Evolutionary conservation across 257 asterid species (phyloP).

Genomic region (Orobanche coerulescens): DNA sequence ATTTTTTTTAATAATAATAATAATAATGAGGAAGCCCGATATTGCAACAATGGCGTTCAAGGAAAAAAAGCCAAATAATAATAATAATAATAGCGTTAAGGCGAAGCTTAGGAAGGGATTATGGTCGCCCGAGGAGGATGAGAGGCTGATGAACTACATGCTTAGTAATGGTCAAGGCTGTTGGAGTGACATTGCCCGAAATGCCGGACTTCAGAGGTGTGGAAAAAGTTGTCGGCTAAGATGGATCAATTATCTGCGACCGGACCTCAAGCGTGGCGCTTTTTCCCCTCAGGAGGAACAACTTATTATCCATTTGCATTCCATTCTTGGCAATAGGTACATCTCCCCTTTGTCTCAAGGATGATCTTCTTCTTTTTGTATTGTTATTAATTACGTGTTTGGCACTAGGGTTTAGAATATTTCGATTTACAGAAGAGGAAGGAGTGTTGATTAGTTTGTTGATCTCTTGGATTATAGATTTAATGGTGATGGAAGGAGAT

Average conservation of each 20-base stretch:
- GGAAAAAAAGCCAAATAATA: constrained; percentile 5
- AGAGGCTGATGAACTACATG: constrained; percentile 73
- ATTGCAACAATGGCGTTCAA: constrained; percentile 15
- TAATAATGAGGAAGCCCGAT: constrained; percentile 33
- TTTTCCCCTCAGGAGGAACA: constrained; percentile 74
- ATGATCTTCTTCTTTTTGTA: not conserved
- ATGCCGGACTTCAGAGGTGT: constrained; percentile 69
- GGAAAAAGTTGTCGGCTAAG: constrained; percentile 82
- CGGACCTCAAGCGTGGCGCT: constrained; percentile 84
- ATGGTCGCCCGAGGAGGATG: constrained; percentile 92
- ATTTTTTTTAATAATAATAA: too few relatives aligned
- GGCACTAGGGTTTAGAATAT: too few relatives aligned
- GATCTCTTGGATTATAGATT: too few relatives aligned
- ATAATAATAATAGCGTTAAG: not conserved
- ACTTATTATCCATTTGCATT: constrained; percentile 67
- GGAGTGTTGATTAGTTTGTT: too few relatives aligned
- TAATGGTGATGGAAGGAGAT: too few relatives aligned
- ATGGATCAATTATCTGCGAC: constrained; percentile 79
- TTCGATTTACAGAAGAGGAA: too few relatives aligned
- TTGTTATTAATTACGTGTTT: too few relatives aligned
- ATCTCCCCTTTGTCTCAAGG: not conserved
- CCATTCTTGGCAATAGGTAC: constrained; percentile 86
- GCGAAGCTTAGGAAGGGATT: constrained; percentile 62
- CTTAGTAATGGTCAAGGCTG: constrained; percentile 72
- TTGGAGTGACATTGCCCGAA: constrained; percentile 85